Conservation (phyloP, 2,329 filamentous ascomycete genomes). For the Paraconiothyrium sp. region DNA sequence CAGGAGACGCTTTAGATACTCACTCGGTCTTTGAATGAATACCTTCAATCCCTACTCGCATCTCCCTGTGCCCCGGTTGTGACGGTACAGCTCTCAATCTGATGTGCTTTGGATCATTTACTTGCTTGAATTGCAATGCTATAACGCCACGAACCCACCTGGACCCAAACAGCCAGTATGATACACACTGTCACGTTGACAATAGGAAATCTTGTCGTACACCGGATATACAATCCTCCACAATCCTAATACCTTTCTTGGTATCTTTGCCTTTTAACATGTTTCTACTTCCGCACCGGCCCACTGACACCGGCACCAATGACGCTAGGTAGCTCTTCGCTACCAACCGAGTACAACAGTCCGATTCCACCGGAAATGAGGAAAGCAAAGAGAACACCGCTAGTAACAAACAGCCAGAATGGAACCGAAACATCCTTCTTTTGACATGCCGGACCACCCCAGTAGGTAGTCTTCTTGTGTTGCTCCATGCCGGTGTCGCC, state of each 20-base stretch:
- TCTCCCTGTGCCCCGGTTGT: neutral
- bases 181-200: slow-evolving; percentile 32
- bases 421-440: slow-evolving; percentile 90
- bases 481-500: slow-evolving; percentile 59
- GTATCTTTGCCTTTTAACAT: neutral
- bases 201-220: slow-evolving; percentile 34
- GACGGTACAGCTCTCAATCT: neutral
- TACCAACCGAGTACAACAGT: slow-evolving; percentile 83
- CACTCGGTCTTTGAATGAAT: slow-evolving; percentile 11
- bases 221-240: slow-evolving; percentile 41
- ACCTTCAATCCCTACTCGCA: neutral
- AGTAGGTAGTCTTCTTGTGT: slow-evolving; percentile 69
- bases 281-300: slow-evolving; percentile 56
- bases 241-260: neutral
- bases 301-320: slow-evolving; percentile 93
- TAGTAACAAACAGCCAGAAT: slow-evolving; percentile 86
- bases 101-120: neutral
- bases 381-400: slow-evolving; percentile 75
- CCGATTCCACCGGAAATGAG: slow-evolving; percentile 76
- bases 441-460: slow-evolving; percentile 87
- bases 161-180: slow-evolving; percentile 34
- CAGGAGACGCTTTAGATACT: slow-evolving; percentile 16
- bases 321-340: slow-evolving; percentile 89
- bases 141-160: slow-evolving; percentile 43
- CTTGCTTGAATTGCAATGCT: slow-evolving; percentile 40